Percentiles rank a stretch among this genome's conserved stretches.
Conservation (phyloP, 108 stramenopile species). For the Conticribra guillardii region DNA sequence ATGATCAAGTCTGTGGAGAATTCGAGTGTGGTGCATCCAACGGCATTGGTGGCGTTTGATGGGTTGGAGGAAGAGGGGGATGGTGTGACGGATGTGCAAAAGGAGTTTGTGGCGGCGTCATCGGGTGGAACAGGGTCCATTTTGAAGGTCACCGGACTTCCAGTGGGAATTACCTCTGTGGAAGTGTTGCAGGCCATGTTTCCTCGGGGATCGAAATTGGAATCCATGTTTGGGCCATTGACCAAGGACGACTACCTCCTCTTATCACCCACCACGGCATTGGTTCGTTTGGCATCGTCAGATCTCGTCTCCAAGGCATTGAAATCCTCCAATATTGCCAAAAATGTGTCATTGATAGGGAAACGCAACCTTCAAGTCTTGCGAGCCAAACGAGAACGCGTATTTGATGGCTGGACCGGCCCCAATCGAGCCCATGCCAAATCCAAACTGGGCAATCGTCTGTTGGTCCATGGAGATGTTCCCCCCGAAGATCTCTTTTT, state of each 20-base stretch:
- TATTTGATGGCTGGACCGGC: conserved; percentile 57
- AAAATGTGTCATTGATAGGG: conserved; percentile 57
- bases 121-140: conserved; percentile 45
- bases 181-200: conserved; percentile 59
- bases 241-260: conserved; percentile 58
- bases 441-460: conserved; percentile 52
- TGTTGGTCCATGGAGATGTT: conserved; percentile 83
- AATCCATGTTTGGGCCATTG: conserved; percentile 62
- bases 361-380: conserved; percentile 65
- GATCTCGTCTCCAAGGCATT: conserved; percentile 64
- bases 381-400: conserved; percentile 74
- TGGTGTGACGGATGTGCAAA: conserved; percentile 44
- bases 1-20: conserved; percentile 28
- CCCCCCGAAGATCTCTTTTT: conserved; percentile 77
- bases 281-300: conserved; percentile 65
- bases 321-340: conserved; percentile 54
- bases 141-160: conserved; percentile 66
- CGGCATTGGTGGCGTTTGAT: conserved; percentile 28
- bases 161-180: conserved; percentile 45
- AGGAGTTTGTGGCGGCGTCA: conserved; percentile 44
- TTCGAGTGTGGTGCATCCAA: conserved; percentile 30
- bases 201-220: conserved; percentile 62
- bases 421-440: conserved; percentile 35
- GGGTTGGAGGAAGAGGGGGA: conserved; percentile 24
- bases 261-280: conserved; percentile 59